These are phyloP conservation scores for Phycomyces nitens DNA, from an alignment of 192 early-diverging fungal species.

Conservation along the genomic window DNA sequence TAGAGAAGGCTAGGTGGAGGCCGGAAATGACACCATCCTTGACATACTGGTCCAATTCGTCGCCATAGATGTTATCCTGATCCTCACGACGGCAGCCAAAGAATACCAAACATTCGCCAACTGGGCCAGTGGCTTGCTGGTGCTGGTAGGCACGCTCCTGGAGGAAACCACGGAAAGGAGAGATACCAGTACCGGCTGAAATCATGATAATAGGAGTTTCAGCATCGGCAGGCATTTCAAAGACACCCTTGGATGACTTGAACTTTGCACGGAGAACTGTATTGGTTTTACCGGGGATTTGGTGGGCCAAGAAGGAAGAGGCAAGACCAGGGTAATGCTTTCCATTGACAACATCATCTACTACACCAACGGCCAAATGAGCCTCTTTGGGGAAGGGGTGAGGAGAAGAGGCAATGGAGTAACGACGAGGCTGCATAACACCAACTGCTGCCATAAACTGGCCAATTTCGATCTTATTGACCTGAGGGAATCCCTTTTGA, in stretches of 20 bases:
- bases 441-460: conserved; percentile 41
- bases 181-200: conserved; percentile 88
- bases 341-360: conserved; percentile 25
- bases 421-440: conserved; percentile 75
- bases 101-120: conserved; percentile 63
- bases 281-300: conserved; percentile 25
- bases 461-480: conserved; percentile 27
- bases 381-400: conserved; percentile 31
- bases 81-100: conserved; percentile 77
- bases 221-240: conserved; percentile 58
- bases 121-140: conserved; percentile 41
- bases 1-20: conserved; percentile 59
- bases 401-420: conserved; percentile 77
- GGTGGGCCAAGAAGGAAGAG: conserved; percentile 20
- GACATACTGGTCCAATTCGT: conserved; percentile 54
- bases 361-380: conserved; percentile 32
- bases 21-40: conserved; percentile 52
- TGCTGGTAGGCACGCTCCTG: conserved; percentile 31
- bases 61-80: conserved; percentile 71
- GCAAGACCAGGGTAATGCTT: conserved; percentile 30
- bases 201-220: conserved; percentile 77
- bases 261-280: conserved; percentile 9
- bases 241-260: conserved; percentile 39
- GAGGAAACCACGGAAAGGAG: conserved; percentile 89
- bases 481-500: conserved; percentile 24